A percentile compares a stretch with the other conserved stretches of the same genome.
Conservation (phyloP, 2,329 filamentous ascomycete genomes). For the Fusarium coffeatum region DNA sequence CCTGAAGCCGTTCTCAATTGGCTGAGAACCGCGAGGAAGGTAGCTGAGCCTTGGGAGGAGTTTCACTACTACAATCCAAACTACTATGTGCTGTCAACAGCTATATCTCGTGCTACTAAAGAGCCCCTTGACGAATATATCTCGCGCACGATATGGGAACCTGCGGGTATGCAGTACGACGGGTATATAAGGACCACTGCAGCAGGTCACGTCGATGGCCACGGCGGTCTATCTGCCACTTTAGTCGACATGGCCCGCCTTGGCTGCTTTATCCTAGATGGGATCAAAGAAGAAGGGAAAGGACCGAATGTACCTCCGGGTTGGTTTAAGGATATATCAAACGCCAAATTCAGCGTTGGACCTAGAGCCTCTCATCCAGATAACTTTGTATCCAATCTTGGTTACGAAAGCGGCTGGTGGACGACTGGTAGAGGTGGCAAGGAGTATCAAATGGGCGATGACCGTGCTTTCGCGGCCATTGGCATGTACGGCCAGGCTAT, state of each 20-base stretch:
- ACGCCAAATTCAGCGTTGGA: slow-evolving; percentile 22
- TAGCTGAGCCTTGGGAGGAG: slow-evolving; percentile 36
- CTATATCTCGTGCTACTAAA: slow-evolving; percentile 25
- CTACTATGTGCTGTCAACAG: slow-evolving; percentile 29
- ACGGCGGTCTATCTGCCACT: slow-evolving; percentile 24
- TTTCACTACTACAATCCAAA: slow-evolving; percentile 41
- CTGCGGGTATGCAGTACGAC: slow-evolving; percentile 36
- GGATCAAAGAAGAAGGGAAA: neutral
- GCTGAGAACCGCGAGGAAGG: slow-evolving; percentile 28
- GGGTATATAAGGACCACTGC: slow-evolving; percentile 33
- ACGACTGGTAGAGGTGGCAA: slow-evolving; percentile 16
- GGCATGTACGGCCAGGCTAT: slow-evolving; percentile 37
- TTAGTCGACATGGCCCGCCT: slow-evolving; percentile 33
- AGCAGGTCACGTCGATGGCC: slow-evolving; percentile 31
- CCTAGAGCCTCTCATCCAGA: slow-evolving; percentile 16
- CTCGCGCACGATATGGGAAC: slow-evolving; percentile 32
- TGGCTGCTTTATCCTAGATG: slow-evolving; percentile 30
- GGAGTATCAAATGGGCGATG: slow-evolving; percentile 19
- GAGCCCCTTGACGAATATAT: slow-evolving; percentile 28
- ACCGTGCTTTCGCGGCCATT: slow-evolving; percentile 19
- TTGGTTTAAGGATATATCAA: slow-evolving; percentile 30
- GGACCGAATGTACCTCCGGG: slow-evolving; percentile 12
- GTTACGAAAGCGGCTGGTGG: slow-evolving; percentile 38
- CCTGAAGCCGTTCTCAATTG: slow-evolving; percentile 25
- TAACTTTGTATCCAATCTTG: slow-evolving; percentile 28